Base-by-base conservation (phyloP, 257 asterid genomes). In the Fraxinus cuspidata region DNA sequence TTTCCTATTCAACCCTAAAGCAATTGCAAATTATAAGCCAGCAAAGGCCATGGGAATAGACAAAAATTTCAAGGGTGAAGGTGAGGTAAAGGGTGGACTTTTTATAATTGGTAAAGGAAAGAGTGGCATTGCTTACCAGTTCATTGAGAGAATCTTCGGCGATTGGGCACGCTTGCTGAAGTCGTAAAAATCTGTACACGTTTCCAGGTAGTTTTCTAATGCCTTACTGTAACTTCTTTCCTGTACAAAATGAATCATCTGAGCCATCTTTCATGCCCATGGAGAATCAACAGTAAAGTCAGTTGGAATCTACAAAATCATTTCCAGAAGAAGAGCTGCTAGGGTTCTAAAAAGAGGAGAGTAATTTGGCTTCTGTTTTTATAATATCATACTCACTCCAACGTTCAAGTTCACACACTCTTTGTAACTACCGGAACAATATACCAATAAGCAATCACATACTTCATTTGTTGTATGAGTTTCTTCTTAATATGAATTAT, bases 161-260 rank as follows among this genome's bases (percentile, higher is more conserved):
- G 91, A 87, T 64, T 85, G 91, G 91, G 89, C 91, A 37, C 91
- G 32, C 77, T 85, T 3, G 76, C 87, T 56, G 90, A 87, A 87
- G 78, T 87, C 44, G 7, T 84, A 21, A 85, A 87, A 70, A 78
- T 87, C 71, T 87, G 87, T 77, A 72, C n/a, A 70, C 78, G 68
- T 47, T 29, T 87, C 69, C 85, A 87, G 88, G 85, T 87, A 82
- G 7, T 28, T 74, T 31, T 53, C 72, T 79, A 64, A 31, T 19
- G 74, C 74, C 31, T 76, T 69, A 78, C 21, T 49, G 6, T 49
- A 18, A 18, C 58, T 49, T 49, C 60, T 49, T 49, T 49, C 60
- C 60, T 16, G 11, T 37, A 37, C 42, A 37, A 7, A 37, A 49
- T 18, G 21, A 49, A 49, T 49, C 8, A 18, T 49, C 7, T 49